Percentiles rank a stretch among this genome's conserved stretches.
Conservation (phyloP, 2,329 filamentous ascomycete species). For the Proliferodiscus dingleyae region DNA sequence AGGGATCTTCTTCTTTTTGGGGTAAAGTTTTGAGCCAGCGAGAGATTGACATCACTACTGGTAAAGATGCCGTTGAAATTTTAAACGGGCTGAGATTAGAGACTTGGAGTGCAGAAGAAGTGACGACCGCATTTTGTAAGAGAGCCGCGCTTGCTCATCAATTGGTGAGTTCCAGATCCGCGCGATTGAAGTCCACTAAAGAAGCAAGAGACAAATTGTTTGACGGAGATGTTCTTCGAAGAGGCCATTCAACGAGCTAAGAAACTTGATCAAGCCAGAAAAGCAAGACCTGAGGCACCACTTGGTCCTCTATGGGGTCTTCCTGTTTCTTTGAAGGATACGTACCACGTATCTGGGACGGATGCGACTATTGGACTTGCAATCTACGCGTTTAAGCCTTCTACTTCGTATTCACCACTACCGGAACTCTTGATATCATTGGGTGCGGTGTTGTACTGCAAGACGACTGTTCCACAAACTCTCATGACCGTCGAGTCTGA, state of each 20-base stretch:
- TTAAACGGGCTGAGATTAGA: background rate
- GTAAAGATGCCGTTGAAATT: background rate
- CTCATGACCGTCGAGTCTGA: slow-evolving; percentile 46
- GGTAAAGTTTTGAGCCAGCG: background rate
- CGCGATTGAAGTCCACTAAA: background rate
- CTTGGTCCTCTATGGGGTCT: slow-evolving; percentile 36
- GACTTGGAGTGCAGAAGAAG: background rate
- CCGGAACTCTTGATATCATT: slow-evolving; percentile 51
- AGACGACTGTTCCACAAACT: slow-evolving; percentile 62
- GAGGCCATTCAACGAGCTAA: slow-evolving; percentile 39
- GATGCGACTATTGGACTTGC: slow-evolving; percentile 51
- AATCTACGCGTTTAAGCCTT: slow-evolving; percentile 45
- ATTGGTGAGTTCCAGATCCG: background rate
- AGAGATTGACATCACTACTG: background rate
- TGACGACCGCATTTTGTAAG: background rate
- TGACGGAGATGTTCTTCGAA: slow-evolving; percentile 44
- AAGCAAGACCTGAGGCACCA: slow-evolving; percentile 32
- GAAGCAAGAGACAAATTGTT: slow-evolving; percentile 35
- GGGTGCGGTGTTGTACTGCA: slow-evolving; percentile 61
- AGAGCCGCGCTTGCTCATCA: background rate
- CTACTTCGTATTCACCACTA: slow-evolving; percentile 34
- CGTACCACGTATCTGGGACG: slow-evolving; percentile 47
- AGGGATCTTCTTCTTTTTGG: background rate
- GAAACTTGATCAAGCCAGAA: slow-evolving; percentile 39
- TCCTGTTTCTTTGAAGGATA: slow-evolving; percentile 36